Percentiles rank a stretch among this genome's conserved stretches.
phyloP scores from a whole-genome alignment of 371 early-diverging fungal species.

The Mortierella sp. region DNA sequence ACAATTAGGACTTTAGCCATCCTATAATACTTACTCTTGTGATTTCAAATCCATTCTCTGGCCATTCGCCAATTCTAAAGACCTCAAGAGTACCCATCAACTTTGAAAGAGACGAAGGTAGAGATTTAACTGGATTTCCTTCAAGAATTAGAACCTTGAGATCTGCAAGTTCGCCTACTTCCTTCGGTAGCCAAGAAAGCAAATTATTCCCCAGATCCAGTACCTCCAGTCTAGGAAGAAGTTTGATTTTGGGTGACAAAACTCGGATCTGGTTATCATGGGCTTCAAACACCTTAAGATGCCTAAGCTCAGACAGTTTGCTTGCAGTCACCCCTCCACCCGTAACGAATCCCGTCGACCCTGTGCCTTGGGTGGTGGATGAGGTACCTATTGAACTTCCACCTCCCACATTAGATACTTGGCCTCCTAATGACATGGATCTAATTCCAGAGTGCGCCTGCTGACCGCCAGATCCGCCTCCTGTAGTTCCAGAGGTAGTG shows the following conservation, averaged over 20 bases:
- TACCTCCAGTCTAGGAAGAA: constrained; percentile 49
- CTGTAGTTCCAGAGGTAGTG: constrained; percentile 12
- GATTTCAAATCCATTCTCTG: constrained; percentile 58
- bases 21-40: constrained; percentile 35
- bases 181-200: constrained; percentile 51
- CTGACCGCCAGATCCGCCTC: constrained; percentile 10
- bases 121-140: constrained; percentile 56
- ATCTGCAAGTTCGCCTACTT: constrained; percentile 50
- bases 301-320: constrained; percentile 53
- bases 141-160: constrained; percentile 52
- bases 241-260: constrained; percentile 47
- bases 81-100: constrained; percentile 55
- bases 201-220: constrained; percentile 54
- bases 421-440: constrained; percentile 3
- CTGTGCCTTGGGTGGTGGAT: neutral
- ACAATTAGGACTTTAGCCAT: neutral
- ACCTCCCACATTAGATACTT: neutral
- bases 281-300: constrained; percentile 52
- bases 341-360: constrained; percentile 1
- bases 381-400: constrained; percentile 6
- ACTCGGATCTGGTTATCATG: constrained; percentile 55
- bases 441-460: constrained; percentile 1
- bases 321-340: constrained; percentile 51
- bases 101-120: constrained; percentile 55
- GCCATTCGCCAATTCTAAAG: constrained; percentile 60